A percentile compares a stretch with the other conserved stretches of the same genome.
These are phyloP conservation scores for Macrophomina phaseolina DNA, from an alignment of 2,329 filamentous ascomycete species.

Conservation along the genomic window DNA sequence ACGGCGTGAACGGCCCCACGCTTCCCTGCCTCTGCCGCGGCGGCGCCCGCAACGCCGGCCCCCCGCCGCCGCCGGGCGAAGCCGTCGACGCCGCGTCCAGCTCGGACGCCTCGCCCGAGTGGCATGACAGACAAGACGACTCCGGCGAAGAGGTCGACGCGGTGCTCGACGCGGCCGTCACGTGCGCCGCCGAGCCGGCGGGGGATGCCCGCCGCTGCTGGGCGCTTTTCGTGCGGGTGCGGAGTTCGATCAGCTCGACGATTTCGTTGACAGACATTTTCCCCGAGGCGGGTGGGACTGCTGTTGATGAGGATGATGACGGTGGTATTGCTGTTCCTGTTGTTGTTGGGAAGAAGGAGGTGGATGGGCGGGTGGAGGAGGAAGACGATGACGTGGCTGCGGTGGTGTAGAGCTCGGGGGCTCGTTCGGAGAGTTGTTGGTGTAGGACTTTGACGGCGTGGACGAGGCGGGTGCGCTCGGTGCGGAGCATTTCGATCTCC, in stretches of 20 bases:
- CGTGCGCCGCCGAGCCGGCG: not conserved
- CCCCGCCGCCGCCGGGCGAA: not conserved
- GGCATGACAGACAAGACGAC: not conserved
- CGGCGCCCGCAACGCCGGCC: no score
- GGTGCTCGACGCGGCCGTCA: not conserved
- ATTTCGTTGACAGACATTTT: not conserved
- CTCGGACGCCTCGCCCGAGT: no score
- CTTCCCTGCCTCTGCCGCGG: no score
- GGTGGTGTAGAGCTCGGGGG: not conserved
- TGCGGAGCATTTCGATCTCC: conserved; percentile 1
- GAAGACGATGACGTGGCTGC: no score
- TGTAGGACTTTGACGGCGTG: not conserved
- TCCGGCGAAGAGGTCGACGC: not conserved
- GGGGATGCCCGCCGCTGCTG: no score
- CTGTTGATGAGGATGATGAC: not conserved
- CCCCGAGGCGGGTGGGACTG: not conserved
- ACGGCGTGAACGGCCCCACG: not conserved
- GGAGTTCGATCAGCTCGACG: not conserved
- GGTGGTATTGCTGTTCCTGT: not conserved
- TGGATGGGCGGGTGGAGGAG: no score
- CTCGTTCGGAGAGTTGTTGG: not conserved
- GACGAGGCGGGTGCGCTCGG: not conserved
- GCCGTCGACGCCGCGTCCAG: not conserved
- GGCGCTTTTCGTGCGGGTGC: not conserved
- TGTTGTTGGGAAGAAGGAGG: not conserved